These are phyloP conservation scores for Aaosphaeria arxii DNA, from an alignment of 2,329 filamentous ascomycete genomes.

Conservation along the genomic window DNA sequence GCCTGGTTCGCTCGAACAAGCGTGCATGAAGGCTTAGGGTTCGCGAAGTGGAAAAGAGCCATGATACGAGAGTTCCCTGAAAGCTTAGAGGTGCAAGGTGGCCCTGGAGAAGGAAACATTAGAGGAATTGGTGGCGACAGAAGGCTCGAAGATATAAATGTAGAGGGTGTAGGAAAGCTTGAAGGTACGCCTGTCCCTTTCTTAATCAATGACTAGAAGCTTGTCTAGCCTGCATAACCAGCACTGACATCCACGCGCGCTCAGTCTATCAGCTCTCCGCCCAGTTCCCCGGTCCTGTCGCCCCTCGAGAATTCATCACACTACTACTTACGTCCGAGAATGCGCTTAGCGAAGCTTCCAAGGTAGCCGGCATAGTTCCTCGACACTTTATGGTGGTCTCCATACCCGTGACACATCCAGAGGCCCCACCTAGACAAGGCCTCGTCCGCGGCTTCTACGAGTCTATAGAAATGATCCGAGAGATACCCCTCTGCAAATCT, in stretches of 20 bases:
- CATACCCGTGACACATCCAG: conserved; percentile 75
- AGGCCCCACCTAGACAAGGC: conserved; percentile 66
- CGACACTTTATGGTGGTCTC: conserved; percentile 85
- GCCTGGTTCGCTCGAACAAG: conserved; percentile 88
- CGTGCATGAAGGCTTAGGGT: conserved; percentile 74
- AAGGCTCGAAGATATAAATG: conserved; percentile 61
- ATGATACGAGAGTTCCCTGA: conserved; percentile 78
- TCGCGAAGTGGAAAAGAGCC: conserved; percentile 73
- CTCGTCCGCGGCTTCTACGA: conserved; percentile 86
- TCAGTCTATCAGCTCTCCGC: conserved; percentile 81
- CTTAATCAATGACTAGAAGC: neutral
- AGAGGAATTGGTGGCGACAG: conserved; percentile 82
- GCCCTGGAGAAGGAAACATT: conserved; percentile 70
- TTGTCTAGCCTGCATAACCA: neutral
- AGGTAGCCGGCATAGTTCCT: conserved; percentile 43
- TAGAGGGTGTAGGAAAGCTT: conserved; percentile 60
- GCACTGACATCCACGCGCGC: no score
- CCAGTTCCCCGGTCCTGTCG: conserved; percentile 84
- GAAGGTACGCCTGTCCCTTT: conserved; percentile 50
- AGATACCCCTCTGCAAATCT: conserved; percentile 60
- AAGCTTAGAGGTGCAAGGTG: conserved; percentile 67
- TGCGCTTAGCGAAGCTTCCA: conserved; percentile 49
- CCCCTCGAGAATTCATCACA: conserved; percentile 84
- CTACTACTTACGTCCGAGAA: conserved; percentile 66
- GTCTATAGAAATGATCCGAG: conserved; percentile 85